Evolutionary conservation across 2,329 filamentous ascomycete genomes (phyloP).

Genomic region (Cladosporium oxysporum): DNA sequence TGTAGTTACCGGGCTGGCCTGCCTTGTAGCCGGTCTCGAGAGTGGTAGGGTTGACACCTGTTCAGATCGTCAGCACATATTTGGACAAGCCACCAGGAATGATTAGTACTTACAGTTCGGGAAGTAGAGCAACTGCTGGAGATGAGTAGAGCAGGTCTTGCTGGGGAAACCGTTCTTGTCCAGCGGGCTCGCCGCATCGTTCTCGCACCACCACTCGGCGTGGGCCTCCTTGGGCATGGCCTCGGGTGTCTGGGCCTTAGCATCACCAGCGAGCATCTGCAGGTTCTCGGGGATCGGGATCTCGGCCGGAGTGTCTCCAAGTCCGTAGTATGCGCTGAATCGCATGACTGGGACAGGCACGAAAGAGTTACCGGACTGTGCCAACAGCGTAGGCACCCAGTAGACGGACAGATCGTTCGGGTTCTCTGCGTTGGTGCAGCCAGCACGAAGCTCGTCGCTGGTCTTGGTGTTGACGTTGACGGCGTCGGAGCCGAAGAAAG

Average conservation of each 20-base stretch:
- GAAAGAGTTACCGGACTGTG: slow-evolving; percentile 11
- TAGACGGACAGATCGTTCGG: slow-evolving; percentile 51
- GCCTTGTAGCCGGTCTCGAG: slow-evolving; percentile 40
- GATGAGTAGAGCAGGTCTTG: slow-evolving; percentile 45
- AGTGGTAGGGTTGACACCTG: slow-evolving; percentile 11
- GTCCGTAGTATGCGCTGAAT: slow-evolving; percentile 51
- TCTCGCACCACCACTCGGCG: slow-evolving; percentile 43
- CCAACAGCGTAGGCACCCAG: slow-evolving; percentile 30
- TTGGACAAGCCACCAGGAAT: not conserved
- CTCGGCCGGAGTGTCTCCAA: slow-evolving; percentile 44
- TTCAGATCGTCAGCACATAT: slow-evolving; percentile 26
- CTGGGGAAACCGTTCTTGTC: slow-evolving; percentile 35
- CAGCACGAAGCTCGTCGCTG: slow-evolving; percentile 43
- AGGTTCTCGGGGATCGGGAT: slow-evolving; percentile 49
- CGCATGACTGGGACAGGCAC: slow-evolving; percentile 30
- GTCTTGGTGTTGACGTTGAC: slow-evolving; percentile 43
- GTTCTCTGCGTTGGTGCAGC: slow-evolving; percentile 50
- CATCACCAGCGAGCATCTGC: slow-evolving; percentile 45
- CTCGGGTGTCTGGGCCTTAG: slow-evolving; percentile 40
- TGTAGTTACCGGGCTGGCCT: slow-evolving; percentile 30
- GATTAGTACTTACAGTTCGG: slow-evolving; percentile 40
- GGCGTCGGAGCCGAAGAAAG: slow-evolving; percentile 49
- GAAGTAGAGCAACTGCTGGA: slow-evolving; percentile 50
- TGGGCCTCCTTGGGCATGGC: slow-evolving; percentile 26
- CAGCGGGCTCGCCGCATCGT: slow-evolving; percentile 9